Percentiles rank a stretch among this genome's conserved stretches.
phyloP scores from a whole-genome alignment of 257 asterid species.

The Penstemon eatonii region DNA sequence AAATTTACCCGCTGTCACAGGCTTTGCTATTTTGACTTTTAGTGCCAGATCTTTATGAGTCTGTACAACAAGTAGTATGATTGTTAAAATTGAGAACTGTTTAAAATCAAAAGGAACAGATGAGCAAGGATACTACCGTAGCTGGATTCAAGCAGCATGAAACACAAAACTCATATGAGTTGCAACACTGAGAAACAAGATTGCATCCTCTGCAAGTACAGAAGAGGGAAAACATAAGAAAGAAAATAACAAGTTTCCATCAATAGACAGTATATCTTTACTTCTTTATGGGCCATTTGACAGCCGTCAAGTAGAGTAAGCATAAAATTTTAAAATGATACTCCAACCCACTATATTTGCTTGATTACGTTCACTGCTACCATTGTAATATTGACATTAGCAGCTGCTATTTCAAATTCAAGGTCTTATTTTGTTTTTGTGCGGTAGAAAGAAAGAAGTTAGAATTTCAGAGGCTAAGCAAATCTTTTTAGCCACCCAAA shows the following conservation, averaged over 20 bases:
- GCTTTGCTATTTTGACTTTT: slow-evolving; percentile 75
- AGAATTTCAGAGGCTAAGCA: neutral
- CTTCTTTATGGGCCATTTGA: neutral
- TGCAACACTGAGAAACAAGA: slow-evolving; percentile 75
- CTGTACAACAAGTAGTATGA: slow-evolving; percentile 40
- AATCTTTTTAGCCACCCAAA: slow-evolving; percentile 11
- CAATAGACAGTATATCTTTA: slow-evolving; percentile 15
- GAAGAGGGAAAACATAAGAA: slow-evolving; percentile 14
- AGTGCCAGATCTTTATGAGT: slow-evolving; percentile 49
- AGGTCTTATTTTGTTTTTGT: neutral
- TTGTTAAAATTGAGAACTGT: slow-evolving; percentile 21
- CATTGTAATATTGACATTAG: neutral
- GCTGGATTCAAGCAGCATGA: slow-evolving; percentile 91
- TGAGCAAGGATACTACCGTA: slow-evolving; percentile 45
- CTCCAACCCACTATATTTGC: neutral
- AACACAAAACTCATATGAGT: slow-evolving; percentile 87
- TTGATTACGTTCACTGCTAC: neutral
- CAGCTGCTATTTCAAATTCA: slow-evolving; percentile 15
- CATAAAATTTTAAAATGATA: slow-evolving; percentile 12
- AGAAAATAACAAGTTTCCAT: slow-evolving; percentile 19
- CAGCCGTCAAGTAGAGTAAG: slow-evolving; percentile 9
- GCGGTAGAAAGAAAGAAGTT: slow-evolving; percentile 14
- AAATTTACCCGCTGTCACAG: slow-evolving; percentile 66
- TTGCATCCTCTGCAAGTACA: slow-evolving; percentile 76
- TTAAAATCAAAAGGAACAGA: neutral